Base-by-base conservation (phyloP, 2,329 filamentous ascomycete genomes). In the Cordyceps militaris region DNA sequence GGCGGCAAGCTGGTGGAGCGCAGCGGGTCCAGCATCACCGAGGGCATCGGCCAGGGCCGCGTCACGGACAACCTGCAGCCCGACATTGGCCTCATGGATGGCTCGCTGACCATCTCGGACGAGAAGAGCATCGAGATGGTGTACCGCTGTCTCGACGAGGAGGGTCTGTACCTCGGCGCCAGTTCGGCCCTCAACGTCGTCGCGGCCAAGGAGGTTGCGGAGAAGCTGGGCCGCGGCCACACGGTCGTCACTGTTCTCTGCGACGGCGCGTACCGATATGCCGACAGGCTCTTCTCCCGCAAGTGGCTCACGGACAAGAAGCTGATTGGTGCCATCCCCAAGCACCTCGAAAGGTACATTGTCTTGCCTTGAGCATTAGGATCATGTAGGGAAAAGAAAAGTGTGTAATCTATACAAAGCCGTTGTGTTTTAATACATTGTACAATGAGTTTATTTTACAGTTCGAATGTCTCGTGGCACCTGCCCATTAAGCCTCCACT, bases 111-210 rank as follows among this genome's bases (percentile, higher is more conserved):
- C 70, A 91, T 99, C 64, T 81, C 84, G 61, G 94, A 99, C 70
- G 91, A 94, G 76, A 92, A 96, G 82, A 95, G 86, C 67, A 93
- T 99, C 65, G 90, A 89, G 74, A 97, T 97, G 94, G 91, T 99
- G 46, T 99, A 97, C 76, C 80, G 93, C 63, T 96, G 93, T 69
- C 78, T 99, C 62, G 92, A 97, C 67, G 91, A 97, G 74, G 94
- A 99, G 71, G 94, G 94, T 2, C 75, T 99, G 53, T 99, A 99
- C 71, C 80, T 99, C 2, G 94, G 94, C 61, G 94, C 94, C 38
- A 96, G 91, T 75, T 96, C 90, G 24, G 89, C 90, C 59, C 77
- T 99, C 67, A 99, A 99, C 70, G 94, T 99, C 14, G 94, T 93
- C 7, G 94, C 94, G 1, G 94, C 94, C 16, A 91, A 93, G 76